Percentiles rank a stretch among this genome's conserved stretches.
These are phyloP conservation scores for Pseudozyma sp. DNA, from an alignment of 1,284 basidiomycete species.

Conservation along the genomic window DNA sequence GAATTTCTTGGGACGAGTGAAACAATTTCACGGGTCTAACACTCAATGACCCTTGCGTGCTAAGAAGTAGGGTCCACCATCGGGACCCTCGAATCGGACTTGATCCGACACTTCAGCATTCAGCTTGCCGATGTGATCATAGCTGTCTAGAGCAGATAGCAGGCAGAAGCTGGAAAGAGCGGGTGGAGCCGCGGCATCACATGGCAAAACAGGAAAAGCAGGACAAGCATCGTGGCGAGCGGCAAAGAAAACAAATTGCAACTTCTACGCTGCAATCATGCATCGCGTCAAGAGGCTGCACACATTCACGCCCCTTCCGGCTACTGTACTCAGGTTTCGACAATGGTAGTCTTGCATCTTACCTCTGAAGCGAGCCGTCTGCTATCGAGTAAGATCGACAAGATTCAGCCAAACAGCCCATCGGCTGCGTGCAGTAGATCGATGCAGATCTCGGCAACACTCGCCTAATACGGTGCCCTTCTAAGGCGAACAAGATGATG, in stretches of 20 bases:
- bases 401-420: too few relatives aligned
- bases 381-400: background rate
- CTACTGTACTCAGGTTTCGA: too few relatives aligned
- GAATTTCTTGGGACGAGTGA: too few relatives aligned
- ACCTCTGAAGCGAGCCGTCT: background rate
- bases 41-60: too few relatives aligned
- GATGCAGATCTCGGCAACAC: slow-evolving; percentile 1
- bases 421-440: too few relatives aligned
- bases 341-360: too few relatives aligned
- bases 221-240: background rate
- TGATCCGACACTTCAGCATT: background rate
- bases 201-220: background rate
- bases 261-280: slow-evolving; percentile 21
- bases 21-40: too few relatives aligned
- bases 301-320: too few relatives aligned
- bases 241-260: slow-evolving; percentile 11
- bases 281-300: slow-evolving; percentile 12
- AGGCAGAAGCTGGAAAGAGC: background rate
- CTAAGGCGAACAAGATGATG: too few relatives aligned
- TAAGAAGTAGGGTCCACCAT: slow-evolving; percentile 2
- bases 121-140: background rate
- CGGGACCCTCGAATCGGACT: slow-evolving; percentile 3
- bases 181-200: background rate
- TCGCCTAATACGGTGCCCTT: too few relatives aligned
- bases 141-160: too few relatives aligned